Conservation (phyloP, 768 basidiomycete species). For the Clitopilus hobsonii region DNA sequence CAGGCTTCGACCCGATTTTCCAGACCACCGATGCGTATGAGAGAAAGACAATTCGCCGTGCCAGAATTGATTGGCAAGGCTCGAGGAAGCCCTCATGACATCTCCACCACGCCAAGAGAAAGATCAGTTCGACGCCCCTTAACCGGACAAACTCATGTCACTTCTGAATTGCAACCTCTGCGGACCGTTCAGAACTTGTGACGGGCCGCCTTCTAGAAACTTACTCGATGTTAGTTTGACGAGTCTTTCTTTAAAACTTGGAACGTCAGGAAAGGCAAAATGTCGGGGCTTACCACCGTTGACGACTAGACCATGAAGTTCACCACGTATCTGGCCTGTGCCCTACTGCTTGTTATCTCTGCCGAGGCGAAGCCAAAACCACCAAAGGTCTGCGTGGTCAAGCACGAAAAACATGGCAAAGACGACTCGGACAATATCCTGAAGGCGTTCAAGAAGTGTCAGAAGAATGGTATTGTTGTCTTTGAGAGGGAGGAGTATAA, state of each 20-base stretch:
- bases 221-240: not conserved
- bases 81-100: too few relatives aligned
- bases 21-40: too few relatives aligned
- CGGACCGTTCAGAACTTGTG: not conserved
- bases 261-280: not conserved
- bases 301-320: slow-evolving; percentile 5
- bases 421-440: slow-evolving; percentile 32
- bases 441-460: slow-evolving; percentile 29
- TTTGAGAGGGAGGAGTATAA: slow-evolving; percentile 31
- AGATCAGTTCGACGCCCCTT: too few relatives aligned
- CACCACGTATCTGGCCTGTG: slow-evolving; percentile 7
- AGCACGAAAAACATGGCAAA: slow-evolving; percentile 19
- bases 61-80: too few relatives aligned
- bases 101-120: too few relatives aligned
- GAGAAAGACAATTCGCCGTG: too few relatives aligned
- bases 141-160: not conserved
- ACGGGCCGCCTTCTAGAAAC: not conserved
- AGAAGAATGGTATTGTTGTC: slow-evolving; percentile 25
- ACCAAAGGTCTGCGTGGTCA: slow-evolving; percentile 20
- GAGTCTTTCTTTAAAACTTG: slow-evolving; percentile 2
- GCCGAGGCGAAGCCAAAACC: slow-evolving; percentile 4
- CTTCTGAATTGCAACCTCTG: not conserved
- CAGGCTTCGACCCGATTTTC: too few relatives aligned
- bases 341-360: not conserved
- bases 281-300: slow-evolving; percentile 1